Conservation (phyloP, 2,329 filamentous ascomycete species). For the Paraphaeosphaeria sporulosa region DNA sequence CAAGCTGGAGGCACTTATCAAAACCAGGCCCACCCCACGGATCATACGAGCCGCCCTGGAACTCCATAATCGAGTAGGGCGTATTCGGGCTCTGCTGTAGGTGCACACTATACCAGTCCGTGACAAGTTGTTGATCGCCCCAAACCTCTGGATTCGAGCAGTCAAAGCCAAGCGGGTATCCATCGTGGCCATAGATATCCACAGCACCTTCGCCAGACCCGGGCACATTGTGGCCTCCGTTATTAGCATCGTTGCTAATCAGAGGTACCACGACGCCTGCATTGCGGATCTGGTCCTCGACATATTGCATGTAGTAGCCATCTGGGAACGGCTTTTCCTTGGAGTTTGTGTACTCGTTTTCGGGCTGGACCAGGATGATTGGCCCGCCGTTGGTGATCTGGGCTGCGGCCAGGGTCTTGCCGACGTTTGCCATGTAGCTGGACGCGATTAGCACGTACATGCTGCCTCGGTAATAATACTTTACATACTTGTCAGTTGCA, state of each 20-base stretch:
- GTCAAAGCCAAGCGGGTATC: conserved; percentile 68
- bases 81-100: conserved; percentile 69
- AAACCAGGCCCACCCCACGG: conserved; percentile 78
- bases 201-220: conserved; percentile 62
- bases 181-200: conserved; percentile 73
- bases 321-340: conserved; percentile 67
- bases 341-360: conserved; percentile 76
- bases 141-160: conserved; percentile 69
- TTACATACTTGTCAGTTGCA: conserved; percentile 72
- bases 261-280: conserved; percentile 77
- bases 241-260: conserved; percentile 76
- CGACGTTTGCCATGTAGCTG: conserved; percentile 69
- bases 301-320: conserved; percentile 72
- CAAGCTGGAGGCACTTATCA: conserved; percentile 68
- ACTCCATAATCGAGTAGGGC: conserved; percentile 71
- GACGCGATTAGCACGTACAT: conserved; percentile 6
- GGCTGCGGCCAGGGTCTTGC: conserved; percentile 71
- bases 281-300: conserved; percentile 71
- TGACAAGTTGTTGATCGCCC: conserved; percentile 65
- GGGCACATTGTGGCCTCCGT: conserved; percentile 68
- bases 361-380: conserved; percentile 79
- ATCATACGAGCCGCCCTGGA: conserved; percentile 76
- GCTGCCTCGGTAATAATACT: conserved; percentile 18
- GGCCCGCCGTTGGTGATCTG: conserved; percentile 87
- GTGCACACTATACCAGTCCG: conserved; percentile 63